phyloP scores from a whole-genome alignment of 305 asterid genomes.

The Fraxinus floribunda region DNA sequence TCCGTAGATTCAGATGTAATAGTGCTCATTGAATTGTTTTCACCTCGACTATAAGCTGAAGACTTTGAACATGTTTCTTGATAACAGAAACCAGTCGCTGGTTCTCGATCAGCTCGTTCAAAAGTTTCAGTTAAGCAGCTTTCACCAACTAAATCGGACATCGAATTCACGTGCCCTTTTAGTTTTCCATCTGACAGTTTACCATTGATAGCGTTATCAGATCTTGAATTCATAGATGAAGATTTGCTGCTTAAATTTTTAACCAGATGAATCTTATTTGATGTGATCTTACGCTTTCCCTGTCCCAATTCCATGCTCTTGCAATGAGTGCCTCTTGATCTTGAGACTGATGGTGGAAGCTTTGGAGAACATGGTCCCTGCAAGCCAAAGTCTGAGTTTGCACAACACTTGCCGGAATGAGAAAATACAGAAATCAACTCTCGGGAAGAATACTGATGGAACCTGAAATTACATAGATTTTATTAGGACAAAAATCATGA shows the following conservation, averaged over 20 bases:
- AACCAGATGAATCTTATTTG: slow-evolving; percentile 25
- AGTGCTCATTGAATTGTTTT: slow-evolving; percentile 25
- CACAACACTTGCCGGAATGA: slow-evolving; percentile 9
- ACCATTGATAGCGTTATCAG: slow-evolving; percentile 17
- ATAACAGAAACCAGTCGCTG: neutral
- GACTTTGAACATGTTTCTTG: slow-evolving; percentile 5
- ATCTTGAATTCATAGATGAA: slow-evolving; percentile 10
- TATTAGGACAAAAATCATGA: slow-evolving; percentile 3
- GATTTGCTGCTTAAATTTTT: slow-evolving; percentile 22
- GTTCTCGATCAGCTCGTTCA: slow-evolving; percentile 3
- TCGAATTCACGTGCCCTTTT: slow-evolving; percentile 4
- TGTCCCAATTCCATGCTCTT: slow-evolving; percentile 29
- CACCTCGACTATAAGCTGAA: slow-evolving; percentile 9
- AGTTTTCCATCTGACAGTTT: slow-evolving; percentile 8
- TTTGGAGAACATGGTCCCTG: slow-evolving; percentile 37
- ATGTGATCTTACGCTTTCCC: slow-evolving; percentile 12
- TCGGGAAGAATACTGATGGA: slow-evolving; percentile 43
- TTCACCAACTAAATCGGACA: slow-evolving; percentile 18
- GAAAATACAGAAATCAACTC: slow-evolving; percentile 30
- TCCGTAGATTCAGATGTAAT: slow-evolving; percentile 26
- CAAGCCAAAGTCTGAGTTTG: slow-evolving; percentile 16
- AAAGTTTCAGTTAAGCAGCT: slow-evolving; percentile 22
- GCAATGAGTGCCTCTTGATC: slow-evolving; percentile 43
- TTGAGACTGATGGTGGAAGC: slow-evolving; percentile 45
- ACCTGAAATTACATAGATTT: slow-evolving; percentile 32